Conservation (phyloP, 1,139 yeast genomes). For the Diutina neorugosa region DNA sequence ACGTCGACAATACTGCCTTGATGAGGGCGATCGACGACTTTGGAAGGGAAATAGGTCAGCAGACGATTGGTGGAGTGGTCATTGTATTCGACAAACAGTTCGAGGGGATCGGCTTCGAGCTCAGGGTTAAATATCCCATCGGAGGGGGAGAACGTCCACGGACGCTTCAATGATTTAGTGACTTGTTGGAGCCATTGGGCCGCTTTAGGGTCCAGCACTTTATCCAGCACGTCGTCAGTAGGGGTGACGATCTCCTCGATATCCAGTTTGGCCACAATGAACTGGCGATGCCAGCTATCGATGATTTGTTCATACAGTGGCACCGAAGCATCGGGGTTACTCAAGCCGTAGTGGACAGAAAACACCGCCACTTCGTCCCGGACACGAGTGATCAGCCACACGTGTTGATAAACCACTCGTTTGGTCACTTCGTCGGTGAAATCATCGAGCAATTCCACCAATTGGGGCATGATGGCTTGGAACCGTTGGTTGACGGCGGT, state of each 20-base stretch:
- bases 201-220: constrained; percentile 15
- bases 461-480: constrained; percentile 32
- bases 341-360: constrained; percentile 27
- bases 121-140: constrained; percentile 24
- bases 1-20: background rate
- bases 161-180: constrained; percentile 14
- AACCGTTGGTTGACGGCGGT: constrained; percentile 27
- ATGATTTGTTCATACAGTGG: constrained; percentile 12
- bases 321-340: constrained; percentile 5
- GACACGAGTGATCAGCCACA: constrained; percentile 19
- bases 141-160: constrained; percentile 14
- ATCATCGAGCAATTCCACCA: constrained; percentile 36
- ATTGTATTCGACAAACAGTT: constrained; percentile 18
- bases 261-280: constrained; percentile 21
- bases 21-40: constrained; percentile 9
- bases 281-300: constrained; percentile 22
- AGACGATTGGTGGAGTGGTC: constrained; percentile 17
- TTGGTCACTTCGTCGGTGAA: constrained; percentile 33
- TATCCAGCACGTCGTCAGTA: constrained; percentile 18
- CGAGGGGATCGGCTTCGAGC: constrained; percentile 23
- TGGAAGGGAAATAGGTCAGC: constrained; percentile 21
- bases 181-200: constrained; percentile 19
- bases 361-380: constrained; percentile 19
- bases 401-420: constrained; percentile 21
- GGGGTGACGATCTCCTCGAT: constrained; percentile 24